These are phyloP conservation scores for Neonectria punicea DNA, from an alignment of 2,329 filamentous ascomycete species.

Conservation along the genomic window DNA sequence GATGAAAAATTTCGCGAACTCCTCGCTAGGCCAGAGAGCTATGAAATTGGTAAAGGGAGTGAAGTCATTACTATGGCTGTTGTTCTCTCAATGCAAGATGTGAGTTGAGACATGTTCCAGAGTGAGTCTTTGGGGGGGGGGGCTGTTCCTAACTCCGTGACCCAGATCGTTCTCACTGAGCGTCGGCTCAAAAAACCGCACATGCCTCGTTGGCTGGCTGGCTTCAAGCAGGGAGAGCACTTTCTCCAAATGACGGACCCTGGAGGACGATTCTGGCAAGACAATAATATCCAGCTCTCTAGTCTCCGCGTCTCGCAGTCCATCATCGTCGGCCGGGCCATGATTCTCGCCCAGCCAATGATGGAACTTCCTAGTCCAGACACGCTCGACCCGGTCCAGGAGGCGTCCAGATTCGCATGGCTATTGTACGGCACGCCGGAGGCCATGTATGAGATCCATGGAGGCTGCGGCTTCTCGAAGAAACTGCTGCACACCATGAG, in stretches of 20 bases:
- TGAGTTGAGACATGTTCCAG: slow-evolving; percentile 34
- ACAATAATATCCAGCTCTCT: slow-evolving; percentile 47
- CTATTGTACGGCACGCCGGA: slow-evolving; percentile 50
- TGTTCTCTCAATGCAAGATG: slow-evolving; percentile 54
- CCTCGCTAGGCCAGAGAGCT: slow-evolving; percentile 38
- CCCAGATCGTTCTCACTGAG: slow-evolving; percentile 51
- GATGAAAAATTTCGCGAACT: slow-evolving; percentile 46
- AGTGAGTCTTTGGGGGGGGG: not conserved
- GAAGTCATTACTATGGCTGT: slow-evolving; percentile 52
- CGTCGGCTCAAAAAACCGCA: slow-evolving; percentile 47
- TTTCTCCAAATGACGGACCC: slow-evolving; percentile 50
- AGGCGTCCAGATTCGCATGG: slow-evolving; percentile 51
- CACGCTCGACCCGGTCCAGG: slow-evolving; percentile 43
- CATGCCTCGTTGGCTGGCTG: slow-evolving; percentile 51
- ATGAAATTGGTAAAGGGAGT: slow-evolving; percentile 37
- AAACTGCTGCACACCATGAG: slow-evolving; percentile 51
- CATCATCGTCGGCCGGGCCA: slow-evolving; percentile 52
- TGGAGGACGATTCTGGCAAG: slow-evolving; percentile 50
- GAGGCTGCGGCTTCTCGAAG: slow-evolving; percentile 55
- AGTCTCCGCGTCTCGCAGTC: slow-evolving; percentile 51
- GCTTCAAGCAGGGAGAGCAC: slow-evolving; percentile 49
- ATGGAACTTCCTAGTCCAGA: slow-evolving; percentile 43
- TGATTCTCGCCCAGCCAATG: slow-evolving; percentile 55
- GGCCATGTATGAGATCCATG: slow-evolving; percentile 53
- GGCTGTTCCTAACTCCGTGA: not conserved